Evolutionary conservation across 768 basidiomycete species (phyloP), one percentile per base, ranked within the genome.

Genomic region (Phanerochaete sordida): DNA sequence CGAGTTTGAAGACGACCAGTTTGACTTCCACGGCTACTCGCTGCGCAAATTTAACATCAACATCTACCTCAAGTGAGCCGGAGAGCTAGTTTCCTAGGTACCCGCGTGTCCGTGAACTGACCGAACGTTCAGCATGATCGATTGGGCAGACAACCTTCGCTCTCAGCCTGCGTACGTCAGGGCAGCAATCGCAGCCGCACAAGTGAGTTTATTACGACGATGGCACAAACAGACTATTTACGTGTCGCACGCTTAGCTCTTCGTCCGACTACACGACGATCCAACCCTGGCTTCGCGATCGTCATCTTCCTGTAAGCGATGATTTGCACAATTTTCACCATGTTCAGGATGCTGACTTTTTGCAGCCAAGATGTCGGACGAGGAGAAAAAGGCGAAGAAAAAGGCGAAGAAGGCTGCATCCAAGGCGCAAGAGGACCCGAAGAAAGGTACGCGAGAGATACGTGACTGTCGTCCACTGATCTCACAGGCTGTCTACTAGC

Each of bases 1-100:
- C 56, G 90, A 90, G 55, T 83, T 91, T 64, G 93, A 97, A 64
- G 94, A 98, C 65, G 95, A 97, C 68, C 95, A 98, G 74, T 98
- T 90, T 66, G 97, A 99, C 73, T 99, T 99, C 80, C 97, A 99
- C 71, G 86, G 90, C 7, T 99, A 98, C 72, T 92, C 92, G 64
- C 65, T 98, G 65, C 87, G 97, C 56, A 94, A 91, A 66, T 91
- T 87, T 67, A 96, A 91, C 8, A 75, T 98, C 33, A 88, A 87
- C 56, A 84, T 93, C 13, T 98, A 98, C 70, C 62, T 91, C 56
- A 84, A 86, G 96, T 98, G 65, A 61, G 90, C 76, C 9, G 13
- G 21, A 43, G 16, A 21, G 13, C 6, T 35, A 35, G n/a, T n/a
- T n/a, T n/a, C n/a, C n/a, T n/a, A n/a, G n/a, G n/a, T 35, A 35